Conservation (phyloP, 257 asterid genomes). For the Mentha longifolia region DNA sequence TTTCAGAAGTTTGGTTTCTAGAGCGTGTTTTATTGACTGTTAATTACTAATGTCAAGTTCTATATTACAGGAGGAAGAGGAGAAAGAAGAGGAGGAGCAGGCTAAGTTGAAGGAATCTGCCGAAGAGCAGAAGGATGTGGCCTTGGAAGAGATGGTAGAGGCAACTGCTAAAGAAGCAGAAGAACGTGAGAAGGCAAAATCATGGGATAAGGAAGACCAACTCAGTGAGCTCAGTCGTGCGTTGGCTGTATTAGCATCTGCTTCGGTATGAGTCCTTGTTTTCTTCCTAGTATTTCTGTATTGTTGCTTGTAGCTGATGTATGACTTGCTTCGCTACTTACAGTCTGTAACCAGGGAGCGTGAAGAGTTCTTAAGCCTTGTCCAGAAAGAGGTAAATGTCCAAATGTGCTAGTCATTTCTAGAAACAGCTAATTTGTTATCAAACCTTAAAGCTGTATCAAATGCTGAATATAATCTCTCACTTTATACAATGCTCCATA, state of each 20-base stretch:
- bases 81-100: slow-evolving; percentile 81
- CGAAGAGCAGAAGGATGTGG: slow-evolving; percentile 74
- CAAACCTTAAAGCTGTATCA: slow-evolving; percentile 11
- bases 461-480: not conserved
- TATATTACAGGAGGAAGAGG: slow-evolving; percentile 86
- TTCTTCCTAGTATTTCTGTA: slow-evolving; percentile 25
- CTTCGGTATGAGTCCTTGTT: slow-evolving; percentile 71
- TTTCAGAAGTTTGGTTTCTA: slow-evolving; percentile 22
- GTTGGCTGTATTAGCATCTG: slow-evolving; percentile 88
- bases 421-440: slow-evolving; percentile 20
- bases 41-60: slow-evolving; percentile 30
- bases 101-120: slow-evolving; percentile 74
- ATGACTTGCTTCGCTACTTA: slow-evolving; percentile 44
- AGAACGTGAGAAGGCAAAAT: slow-evolving; percentile 55
- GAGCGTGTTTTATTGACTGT: not conserved
- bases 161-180: slow-evolving; percentile 75
- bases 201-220: slow-evolving; percentile 85
- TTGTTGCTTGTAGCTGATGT: slow-evolving; percentile 27
- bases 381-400: slow-evolving; percentile 82
- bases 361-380: slow-evolving; percentile 92
- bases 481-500: slow-evolving; percentile 10
- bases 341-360: slow-evolving; percentile 99
- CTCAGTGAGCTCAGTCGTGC: slow-evolving; percentile 95
- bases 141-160: slow-evolving; percentile 84
- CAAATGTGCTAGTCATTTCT: slow-evolving; percentile 28